Evolutionary conservation across 495 filamentous ascomycete species (phyloP).

Genomic region (Massariosphaeria phaeospora): DNA sequence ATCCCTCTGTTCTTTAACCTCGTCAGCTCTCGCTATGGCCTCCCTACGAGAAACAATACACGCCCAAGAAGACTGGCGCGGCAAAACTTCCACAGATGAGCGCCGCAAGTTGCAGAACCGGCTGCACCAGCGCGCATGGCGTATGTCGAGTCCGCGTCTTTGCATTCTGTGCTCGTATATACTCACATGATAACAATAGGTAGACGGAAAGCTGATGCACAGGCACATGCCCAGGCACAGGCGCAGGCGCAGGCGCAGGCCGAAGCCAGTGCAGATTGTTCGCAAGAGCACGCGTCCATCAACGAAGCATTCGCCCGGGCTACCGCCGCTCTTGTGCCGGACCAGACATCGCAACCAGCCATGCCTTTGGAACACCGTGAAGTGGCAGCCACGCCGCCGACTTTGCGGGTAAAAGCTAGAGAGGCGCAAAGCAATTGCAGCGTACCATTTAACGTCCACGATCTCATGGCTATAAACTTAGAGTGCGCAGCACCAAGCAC

Average conservation of each 20-base stretch:
- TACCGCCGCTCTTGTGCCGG: not conserved
- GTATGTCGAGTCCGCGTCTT: no score
- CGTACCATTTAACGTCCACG: not conserved
- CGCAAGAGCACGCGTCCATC: not conserved
- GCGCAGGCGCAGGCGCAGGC: not conserved
- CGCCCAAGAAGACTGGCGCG: not conserved
- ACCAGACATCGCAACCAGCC: not conserved
- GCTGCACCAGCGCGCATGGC: slow-evolving; percentile 7
- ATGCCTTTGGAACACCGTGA: no score
- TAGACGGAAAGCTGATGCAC: not conserved
- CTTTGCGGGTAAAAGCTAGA: not conserved
- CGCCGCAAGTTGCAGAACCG: slow-evolving; percentile 4
- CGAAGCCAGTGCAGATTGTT: not conserved
- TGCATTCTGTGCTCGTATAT: no score
- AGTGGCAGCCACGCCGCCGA: not conserved
- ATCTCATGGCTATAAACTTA: not conserved
- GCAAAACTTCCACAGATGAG: not conserved
- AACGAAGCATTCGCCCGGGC: not conserved
- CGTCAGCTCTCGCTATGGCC: no score
- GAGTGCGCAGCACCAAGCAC: not conserved
- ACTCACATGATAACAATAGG: not conserved
- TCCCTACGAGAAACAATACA: no score
- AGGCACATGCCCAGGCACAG: not conserved
- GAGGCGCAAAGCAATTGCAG: not conserved
- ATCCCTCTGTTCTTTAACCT: no score